A percentile compares a stretch with the other conserved stretches of the same genome.
Evolutionary conservation across 2,329 filamentous ascomycete genomes (phyloP).

Genomic region (Capronia epimyces): DNA sequence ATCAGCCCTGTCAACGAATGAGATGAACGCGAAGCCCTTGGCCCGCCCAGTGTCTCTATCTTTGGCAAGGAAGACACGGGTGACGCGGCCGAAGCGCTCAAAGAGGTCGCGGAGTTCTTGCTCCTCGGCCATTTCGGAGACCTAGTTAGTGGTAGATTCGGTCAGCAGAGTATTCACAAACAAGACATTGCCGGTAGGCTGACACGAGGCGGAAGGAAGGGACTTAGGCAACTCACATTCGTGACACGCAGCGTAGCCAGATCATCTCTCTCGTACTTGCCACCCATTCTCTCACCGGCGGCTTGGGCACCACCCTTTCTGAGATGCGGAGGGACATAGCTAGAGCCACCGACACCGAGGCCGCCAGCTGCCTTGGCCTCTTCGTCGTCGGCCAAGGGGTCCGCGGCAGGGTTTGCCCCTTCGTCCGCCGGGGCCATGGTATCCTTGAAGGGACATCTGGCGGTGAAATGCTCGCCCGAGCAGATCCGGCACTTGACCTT

Average conservation of each 20-base stretch:
- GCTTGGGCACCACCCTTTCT: slow-evolving; percentile 57
- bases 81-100: slow-evolving; percentile 93
- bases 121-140: slow-evolving; percentile 96
- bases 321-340: slow-evolving; percentile 91
- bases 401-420: slow-evolving; percentile 32
- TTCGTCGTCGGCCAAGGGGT: slow-evolving; percentile 42
- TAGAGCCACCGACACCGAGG: slow-evolving; percentile 63
- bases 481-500: slow-evolving; percentile 99
- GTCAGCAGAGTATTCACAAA: not conserved
- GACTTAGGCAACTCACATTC: slow-evolving; percentile 63
- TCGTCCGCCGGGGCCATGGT: slow-evolving; percentile 75
- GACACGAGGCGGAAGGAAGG: slow-evolving; percentile 1
- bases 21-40: slow-evolving; percentile 99
- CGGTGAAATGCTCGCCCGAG: slow-evolving; percentile 97
- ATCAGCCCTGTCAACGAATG: slow-evolving; percentile 83
- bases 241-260: slow-evolving; percentile 93
- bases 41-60: slow-evolving; percentile 92
- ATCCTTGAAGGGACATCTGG: slow-evolving; percentile 98
- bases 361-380: slow-evolving; percentile 49
- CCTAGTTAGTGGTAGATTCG: slow-evolving; percentile 47
- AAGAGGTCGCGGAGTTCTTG: slow-evolving; percentile 95
- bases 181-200: not conserved
- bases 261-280: slow-evolving; percentile 96
- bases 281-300: slow-evolving; percentile 75
- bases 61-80: slow-evolving; percentile 95